Evolutionary conservation across 78 protist species (phyloP), one percentile per base, ranked within the genome.

Genomic region (Dictyostelium firmibasis): DNA sequence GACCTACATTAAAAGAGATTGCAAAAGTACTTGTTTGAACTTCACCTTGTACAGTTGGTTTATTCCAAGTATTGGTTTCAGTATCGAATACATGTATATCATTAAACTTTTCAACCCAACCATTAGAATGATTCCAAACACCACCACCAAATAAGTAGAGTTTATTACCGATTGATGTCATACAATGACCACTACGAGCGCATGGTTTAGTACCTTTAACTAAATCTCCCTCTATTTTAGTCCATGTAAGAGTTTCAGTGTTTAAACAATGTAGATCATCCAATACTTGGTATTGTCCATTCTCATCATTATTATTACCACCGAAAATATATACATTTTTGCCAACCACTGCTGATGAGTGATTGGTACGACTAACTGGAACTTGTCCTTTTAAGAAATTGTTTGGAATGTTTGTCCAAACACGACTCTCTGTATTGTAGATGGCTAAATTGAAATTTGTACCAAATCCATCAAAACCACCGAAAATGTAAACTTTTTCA

Each of bases 1-100:
- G 72, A 8, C 96, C 96, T 6, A 92, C 57, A 9, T 60, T 81
- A 33, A 85, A 92, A 20, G 92, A 78, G 16, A 86, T 86, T 3
- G 96, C 96, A 74, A 92, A 92, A 1, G 96, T 92, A 43, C 93
- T 92, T n/a, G 96, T 86, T 79, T 92, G 93, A 13, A 92, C 89
- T 11, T 84, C 96, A 41, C 96, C 96, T 53, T 67, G 76, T n/a
- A 82, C 81, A 0, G 2, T 64, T 33, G 91, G 86, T 60, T 85
- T 72, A 2, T 69, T 84, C 96, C 96, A 92, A 25, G 44, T 47
- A 23, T 77, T 44, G 25, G 78, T 92, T 25, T 44, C 64, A 4
- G 96, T 85, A 57, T 92, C 96, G 43, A 84, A 92, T 4, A 83
- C 31, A 77, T 85, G 92, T 20, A 92, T 82, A 41, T 92, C 96